Conservation (phyloP, 225 moss, liverwort and hornwort genomes). For the Lunularia cruciata region DNA sequence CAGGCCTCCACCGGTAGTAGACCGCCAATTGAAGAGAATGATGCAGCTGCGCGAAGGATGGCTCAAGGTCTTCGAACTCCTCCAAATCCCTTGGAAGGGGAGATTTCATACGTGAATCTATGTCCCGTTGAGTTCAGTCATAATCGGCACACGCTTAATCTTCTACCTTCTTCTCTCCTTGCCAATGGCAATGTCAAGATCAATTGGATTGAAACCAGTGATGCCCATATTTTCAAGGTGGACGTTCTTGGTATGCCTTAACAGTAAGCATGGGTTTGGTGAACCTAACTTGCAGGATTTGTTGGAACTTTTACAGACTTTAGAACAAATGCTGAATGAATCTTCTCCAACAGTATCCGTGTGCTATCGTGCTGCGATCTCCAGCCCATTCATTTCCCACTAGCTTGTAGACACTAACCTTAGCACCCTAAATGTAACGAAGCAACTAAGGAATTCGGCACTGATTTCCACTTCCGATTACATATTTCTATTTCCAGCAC, state of each 20-base stretch:
- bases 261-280: not conserved
- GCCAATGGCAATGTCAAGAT: constrained; percentile 1
- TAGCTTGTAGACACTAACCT: too few relatives aligned
- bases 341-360: too few relatives aligned
- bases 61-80: not conserved
- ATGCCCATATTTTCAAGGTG: constrained; percentile 30
- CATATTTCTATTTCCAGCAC: too few relatives aligned
- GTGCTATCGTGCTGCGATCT: too few relatives aligned
- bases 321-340: not conserved
- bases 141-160: not conserved
- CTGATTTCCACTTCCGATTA: too few relatives aligned
- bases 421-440: too few relatives aligned
- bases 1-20: not conserved
- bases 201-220: constrained; percentile 33
- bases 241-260: constrained; percentile 34
- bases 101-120: not conserved
- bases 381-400: too few relatives aligned
- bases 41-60: not conserved
- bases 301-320: not conserved
- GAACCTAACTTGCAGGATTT: too few relatives aligned
- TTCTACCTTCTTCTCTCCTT: not conserved
- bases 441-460: too few relatives aligned
- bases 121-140: not conserved
- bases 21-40: not conserved
- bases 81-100: not conserved